These are phyloP conservation scores for Cyclotella baltica DNA, from an alignment of 108 stramenopile species.

Conservation along the genomic window DNA sequence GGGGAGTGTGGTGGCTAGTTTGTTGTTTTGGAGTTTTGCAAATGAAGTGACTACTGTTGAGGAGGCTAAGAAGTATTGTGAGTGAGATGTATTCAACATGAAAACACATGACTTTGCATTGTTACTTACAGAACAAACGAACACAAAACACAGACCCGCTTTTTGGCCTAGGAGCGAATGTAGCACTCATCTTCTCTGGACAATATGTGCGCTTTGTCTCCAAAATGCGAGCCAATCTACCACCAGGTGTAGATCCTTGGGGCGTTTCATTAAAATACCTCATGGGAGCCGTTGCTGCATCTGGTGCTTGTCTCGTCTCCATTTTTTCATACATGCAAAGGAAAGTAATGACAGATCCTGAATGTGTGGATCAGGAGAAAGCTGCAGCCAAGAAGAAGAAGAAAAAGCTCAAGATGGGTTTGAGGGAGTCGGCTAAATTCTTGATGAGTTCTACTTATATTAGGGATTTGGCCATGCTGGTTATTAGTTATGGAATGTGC, in stretches of 20 bases:
- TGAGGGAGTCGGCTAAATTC: slow-evolving; percentile 93
- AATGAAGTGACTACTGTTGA: slow-evolving; percentile 97
- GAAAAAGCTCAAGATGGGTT: slow-evolving; percentile 87
- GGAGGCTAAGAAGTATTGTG: slow-evolving; percentile 96
- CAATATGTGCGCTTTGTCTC: slow-evolving; percentile 96
- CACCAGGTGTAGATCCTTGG: slow-evolving; percentile 95
- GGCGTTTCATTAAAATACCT: slow-evolving; percentile 89
- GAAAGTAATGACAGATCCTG: slow-evolving; percentile 84
- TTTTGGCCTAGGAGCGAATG: slow-evolving; percentile 96
- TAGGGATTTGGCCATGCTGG: slow-evolving; percentile 90
- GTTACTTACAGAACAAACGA: slow-evolving; percentile 1
- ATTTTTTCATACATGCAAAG: slow-evolving; percentile 92
- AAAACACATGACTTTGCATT: background rate
- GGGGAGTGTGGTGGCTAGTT: slow-evolving; percentile 94
- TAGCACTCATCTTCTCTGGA: slow-evolving; percentile 95
- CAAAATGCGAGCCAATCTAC: slow-evolving; percentile 71
- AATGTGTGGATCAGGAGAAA: slow-evolving; percentile 66
- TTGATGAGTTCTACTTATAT: slow-evolving; percentile 92
- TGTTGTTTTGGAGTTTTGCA: slow-evolving; percentile 98
- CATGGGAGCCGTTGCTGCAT: slow-evolving; percentile 93
- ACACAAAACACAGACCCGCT: slow-evolving; percentile 78
- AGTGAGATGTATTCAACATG: slow-evolving; percentile 36
- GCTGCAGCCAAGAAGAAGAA: slow-evolving; percentile 73
- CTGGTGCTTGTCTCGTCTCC: slow-evolving; percentile 82
- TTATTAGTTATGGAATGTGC: slow-evolving; percentile 98